A percentile compares a stretch with the other conserved stretches of the same genome.
Evolutionary conservation across 495 filamentous ascomycete species (phyloP).

Genomic region (Aspergillus wentii): DNA sequence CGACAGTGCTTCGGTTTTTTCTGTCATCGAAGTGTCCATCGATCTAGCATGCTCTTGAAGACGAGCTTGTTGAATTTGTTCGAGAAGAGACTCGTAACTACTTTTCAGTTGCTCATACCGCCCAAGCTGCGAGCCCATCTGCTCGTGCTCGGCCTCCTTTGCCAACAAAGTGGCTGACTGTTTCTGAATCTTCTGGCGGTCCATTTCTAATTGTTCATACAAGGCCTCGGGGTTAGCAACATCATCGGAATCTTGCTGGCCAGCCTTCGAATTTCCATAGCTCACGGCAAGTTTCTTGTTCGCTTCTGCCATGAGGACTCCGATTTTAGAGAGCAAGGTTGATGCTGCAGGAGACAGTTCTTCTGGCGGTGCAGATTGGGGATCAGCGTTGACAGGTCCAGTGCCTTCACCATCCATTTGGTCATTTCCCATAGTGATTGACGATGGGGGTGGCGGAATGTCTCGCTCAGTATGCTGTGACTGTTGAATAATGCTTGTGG

Average conservation of each 20-base stretch:
- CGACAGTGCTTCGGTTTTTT: conserved; percentile 10
- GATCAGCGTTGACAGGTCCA: conserved; percentile 19
- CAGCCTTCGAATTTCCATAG: conserved; percentile 35
- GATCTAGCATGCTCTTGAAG: conserved; percentile 22
- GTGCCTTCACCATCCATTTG: conserved; percentile 27
- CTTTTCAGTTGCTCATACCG: conserved; percentile 32
- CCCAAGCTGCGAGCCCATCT: conserved; percentile 21
- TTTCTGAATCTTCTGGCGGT: conserved; percentile 38
- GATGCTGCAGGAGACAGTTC: conserved; percentile 26
- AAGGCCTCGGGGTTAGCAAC: conserved; percentile 39
- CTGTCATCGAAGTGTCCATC: conserved; percentile 10
- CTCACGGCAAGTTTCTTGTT: conserved; percentile 37
- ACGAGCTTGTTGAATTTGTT: conserved; percentile 29
- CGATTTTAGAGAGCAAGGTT: conserved; percentile 35
- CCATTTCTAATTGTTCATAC: conserved; percentile 39
- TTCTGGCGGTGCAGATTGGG: conserved; percentile 14
- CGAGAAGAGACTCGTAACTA: conserved; percentile 38
- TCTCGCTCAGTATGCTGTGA: conserved; percentile 27
- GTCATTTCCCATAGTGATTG: conserved; percentile 41
- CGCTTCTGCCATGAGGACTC: conserved; percentile 40
- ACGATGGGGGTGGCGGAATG: conserved; percentile 36
- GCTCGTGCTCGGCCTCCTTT: conserved; percentile 28
- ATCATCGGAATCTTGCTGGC: conserved; percentile 33
- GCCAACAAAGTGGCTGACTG: conserved; percentile 23
- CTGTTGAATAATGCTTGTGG: conserved; percentile 61